Evolutionary conservation across 2,329 filamentous ascomycete genomes (phyloP), one percentile per base, ranked within the genome.

Genomic region (Dactylellina parvicollis): DNA sequence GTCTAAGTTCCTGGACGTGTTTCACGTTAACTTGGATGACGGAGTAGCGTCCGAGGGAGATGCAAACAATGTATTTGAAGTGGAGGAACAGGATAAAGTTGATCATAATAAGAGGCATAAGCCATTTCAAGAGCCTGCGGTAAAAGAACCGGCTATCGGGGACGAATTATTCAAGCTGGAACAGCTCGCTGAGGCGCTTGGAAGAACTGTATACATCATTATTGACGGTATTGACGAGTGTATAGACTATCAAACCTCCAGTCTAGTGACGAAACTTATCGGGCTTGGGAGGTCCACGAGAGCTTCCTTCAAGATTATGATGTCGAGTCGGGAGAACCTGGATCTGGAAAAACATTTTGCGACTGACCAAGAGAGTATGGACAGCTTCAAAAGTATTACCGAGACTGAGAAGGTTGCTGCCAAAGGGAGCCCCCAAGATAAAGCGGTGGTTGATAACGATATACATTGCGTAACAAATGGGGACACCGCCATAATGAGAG

Each of bases 201-300:
- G 40, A 2, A 62, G 18, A 36, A 57, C 49, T 3, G 44, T 71
- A 4, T 71, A 62, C 24, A 57, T 71, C 14, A n/a, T 71, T 8
- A 46, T 71, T 16, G 57, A 71, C 18, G 57, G 57, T 5, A 34
- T 64, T 20, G 57, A 71, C 26, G 66, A 71, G 52, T 64, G 49
- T 32, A 71, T 42, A 12, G 57, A 64, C 20, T 46, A 71, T 9
- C 49, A 64, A 24, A 16, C 38, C 3, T n/a, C 56, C 9, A 38
- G 22, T 3, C 30, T 71, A 1, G 26, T 62, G 2, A 18, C 22
- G 1, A 30, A 61, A 14, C 28, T 71, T 10, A 50, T 49, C 20
- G 22, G n/a, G 4, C 42, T 71, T 10, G 28, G 40, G n/a, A 55
- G 65, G 4, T 69, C 64, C n/a, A 60, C 26, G n/a, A 60, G 54